These are phyloP conservation scores for Tolypocladium inflatum DNA, from an alignment of 2,329 filamentous ascomycete species.

Conservation along the genomic window DNA sequence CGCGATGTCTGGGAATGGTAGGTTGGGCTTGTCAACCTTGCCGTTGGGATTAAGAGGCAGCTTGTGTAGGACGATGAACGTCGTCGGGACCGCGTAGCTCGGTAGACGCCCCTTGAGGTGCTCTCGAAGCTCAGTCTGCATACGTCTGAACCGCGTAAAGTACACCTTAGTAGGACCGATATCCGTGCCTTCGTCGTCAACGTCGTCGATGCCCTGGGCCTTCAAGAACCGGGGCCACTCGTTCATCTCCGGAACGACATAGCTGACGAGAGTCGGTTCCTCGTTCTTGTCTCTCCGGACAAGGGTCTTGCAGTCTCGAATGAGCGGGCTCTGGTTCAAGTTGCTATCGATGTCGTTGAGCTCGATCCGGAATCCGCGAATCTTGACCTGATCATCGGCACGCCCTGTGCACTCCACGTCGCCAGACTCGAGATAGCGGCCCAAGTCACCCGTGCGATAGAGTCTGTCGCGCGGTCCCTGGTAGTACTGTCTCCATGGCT, in stretches of 20 bases:
- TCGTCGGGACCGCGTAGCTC: slow-evolving; percentile 22
- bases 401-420: slow-evolving; percentile 72
- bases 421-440: slow-evolving; percentile 59
- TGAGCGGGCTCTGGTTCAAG: slow-evolving; percentile 61
- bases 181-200: slow-evolving; percentile 40
- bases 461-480: slow-evolving; percentile 76
- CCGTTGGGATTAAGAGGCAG: slow-evolving; percentile 68
- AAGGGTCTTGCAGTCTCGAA: slow-evolving; percentile 79
- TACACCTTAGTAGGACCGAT: slow-evolving; percentile 34
- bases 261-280: slow-evolving; percentile 78
- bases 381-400: slow-evolving; percentile 86
- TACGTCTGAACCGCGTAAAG: slow-evolving; percentile 31
- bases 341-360: slow-evolving; percentile 87
- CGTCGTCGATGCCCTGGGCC: slow-evolving; percentile 41
- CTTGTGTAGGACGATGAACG: slow-evolving; percentile 27
- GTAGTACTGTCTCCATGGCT: slow-evolving; percentile 73
- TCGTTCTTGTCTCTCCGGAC: slow-evolving; percentile 42
- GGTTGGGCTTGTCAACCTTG: slow-evolving; percentile 68
- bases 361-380: slow-evolving; percentile 92
- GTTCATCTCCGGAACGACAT: slow-evolving; percentile 71
- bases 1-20: slow-evolving; percentile 71
- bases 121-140: slow-evolving; percentile 47
- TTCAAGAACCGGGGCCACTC: slow-evolving; percentile 64
- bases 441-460: slow-evolving; percentile 82
- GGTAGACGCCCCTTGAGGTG: slow-evolving; percentile 55